phyloP scores from a whole-genome alignment of 1,284 basidiomycete genomes.

The Malassezia furfur region DNA sequence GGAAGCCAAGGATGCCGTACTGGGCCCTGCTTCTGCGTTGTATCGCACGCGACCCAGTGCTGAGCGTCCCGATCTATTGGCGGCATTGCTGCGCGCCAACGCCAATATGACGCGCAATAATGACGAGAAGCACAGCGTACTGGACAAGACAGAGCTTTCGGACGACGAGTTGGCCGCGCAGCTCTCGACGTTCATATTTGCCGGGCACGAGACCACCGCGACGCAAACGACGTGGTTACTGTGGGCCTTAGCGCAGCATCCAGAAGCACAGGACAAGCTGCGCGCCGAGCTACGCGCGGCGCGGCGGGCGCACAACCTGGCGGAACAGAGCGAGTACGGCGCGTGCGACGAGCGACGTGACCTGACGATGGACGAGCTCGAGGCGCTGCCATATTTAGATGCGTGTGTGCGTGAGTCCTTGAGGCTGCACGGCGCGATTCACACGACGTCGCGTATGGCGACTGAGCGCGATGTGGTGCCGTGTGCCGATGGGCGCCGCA shows the following conservation, averaged over 20 bases:
- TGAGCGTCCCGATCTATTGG: constrained; percentile 26
- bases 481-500: constrained; percentile 26
- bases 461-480: constrained; percentile 28
- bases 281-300: constrained; percentile 28
- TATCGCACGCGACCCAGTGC: neutral
- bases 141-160: constrained; percentile 18
- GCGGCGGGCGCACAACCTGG: neutral
- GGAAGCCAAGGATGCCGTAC: constrained; percentile 2
- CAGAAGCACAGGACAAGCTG: constrained; percentile 23
- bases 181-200: constrained; percentile 39
- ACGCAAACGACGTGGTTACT: constrained; percentile 41
- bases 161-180: constrained; percentile 38
- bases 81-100: constrained; percentile 40
- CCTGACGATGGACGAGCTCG: constrained; percentile 30
- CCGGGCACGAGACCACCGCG: constrained; percentile 43
- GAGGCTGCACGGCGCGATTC: constrained; percentile 26
- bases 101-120: constrained; percentile 21
- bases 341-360: constrained; percentile 23
- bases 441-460: constrained; percentile 26
- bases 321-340: neutral
- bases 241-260: constrained; percentile 24
- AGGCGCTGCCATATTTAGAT: constrained; percentile 33
- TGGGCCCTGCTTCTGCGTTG: neutral
- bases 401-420: constrained; percentile 33
- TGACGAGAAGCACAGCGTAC: constrained; percentile 10